These are phyloP conservation scores for Yamadazyma songkhlaensis DNA, from an alignment of 1,139 yeast species.

Conservation along the genomic window DNA sequence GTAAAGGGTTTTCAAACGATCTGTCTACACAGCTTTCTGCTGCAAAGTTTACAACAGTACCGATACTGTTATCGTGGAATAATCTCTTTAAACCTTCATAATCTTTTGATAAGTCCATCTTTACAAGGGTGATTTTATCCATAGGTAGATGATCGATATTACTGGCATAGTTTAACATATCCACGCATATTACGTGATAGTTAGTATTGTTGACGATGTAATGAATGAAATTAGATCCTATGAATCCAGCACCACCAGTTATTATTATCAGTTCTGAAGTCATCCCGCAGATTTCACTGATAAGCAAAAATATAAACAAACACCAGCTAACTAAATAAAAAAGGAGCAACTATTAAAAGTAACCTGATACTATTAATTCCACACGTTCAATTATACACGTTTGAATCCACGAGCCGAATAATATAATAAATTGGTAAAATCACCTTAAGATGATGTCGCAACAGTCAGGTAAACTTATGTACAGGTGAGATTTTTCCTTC, in stretches of 20 bases:
- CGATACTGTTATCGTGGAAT: constrained; percentile 18
- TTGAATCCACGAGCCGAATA: no score
- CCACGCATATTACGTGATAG: constrained; percentile 44
- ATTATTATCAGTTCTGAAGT: constrained; percentile 28
- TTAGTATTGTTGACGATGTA: constrained; percentile 37
- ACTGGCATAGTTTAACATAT: constrained; percentile 42
- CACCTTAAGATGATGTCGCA: constrained; percentile 1
- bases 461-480: no score
- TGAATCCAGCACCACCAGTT: constrained; percentile 62
- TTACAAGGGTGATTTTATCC: constrained; percentile 22
- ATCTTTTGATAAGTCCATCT: constrained; percentile 38
- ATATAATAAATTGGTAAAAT: not conserved
- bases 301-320: not conserved
- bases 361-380: no score
- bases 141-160: constrained; percentile 6
- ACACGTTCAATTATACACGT: no score
- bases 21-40: constrained; percentile 60
- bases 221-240: constrained; percentile 51
- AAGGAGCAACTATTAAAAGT: no score
- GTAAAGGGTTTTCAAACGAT: constrained; percentile 46
- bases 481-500: no score
- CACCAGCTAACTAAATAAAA: not conserved
- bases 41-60: constrained; percentile 50
- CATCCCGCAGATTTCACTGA: not conserved
- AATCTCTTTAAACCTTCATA: constrained; percentile 13